Base-by-base conservation (phyloP, 2,329 filamentous ascomycete species). In the Neodidymelliopsis sp. region DNA sequence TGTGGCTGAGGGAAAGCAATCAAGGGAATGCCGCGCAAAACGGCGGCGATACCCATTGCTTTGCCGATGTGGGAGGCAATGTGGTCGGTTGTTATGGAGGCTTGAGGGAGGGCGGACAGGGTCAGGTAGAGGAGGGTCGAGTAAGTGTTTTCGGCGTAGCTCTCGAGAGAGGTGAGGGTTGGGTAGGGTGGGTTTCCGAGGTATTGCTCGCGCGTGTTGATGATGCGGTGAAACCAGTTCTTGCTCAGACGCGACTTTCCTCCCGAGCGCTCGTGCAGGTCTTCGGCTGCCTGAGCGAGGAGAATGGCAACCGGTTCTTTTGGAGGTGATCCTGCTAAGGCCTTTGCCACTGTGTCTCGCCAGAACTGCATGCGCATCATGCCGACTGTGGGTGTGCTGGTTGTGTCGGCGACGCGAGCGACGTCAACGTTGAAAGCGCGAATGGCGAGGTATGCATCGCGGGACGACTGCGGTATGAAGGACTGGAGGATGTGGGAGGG, bases 1-100 rank as follows among this genome's bases (percentile, higher is more conserved):
- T 83, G 77, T 3, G 84, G 80, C 0, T 84, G 80, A 0, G 89
- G 88, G 33, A 93, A 90, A 0, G 92, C 92, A n/a, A 97, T 81
- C 2, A 97, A 73, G 0, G 94, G 92, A 9, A 97, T 79, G 0
- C 94, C 93, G 29, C 93, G 83, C n/a, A 99, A 77, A 0, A 96
- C 83, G 1, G 93, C 88, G 2, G 86, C 82, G 44, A 99, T 97
- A 7, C 94, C 94, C 37, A 86, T 88, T 0, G 94, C 92, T 69
- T 99, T 99, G 41, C 94, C 94, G 49, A 97, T 89, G 71, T 99
- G 94, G 44, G 90, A 95, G 7, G 93, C 93, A 13, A 99, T 79
- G 74, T 99, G 94, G 66, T 99, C 94, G 30, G 91, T 85, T 18
- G 92, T 88, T 63, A 96, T 81, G 1, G 90, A 95, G 8, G 86